Conservation (phyloP, 306 rosid species). For the Argentina anserina region DNA sequence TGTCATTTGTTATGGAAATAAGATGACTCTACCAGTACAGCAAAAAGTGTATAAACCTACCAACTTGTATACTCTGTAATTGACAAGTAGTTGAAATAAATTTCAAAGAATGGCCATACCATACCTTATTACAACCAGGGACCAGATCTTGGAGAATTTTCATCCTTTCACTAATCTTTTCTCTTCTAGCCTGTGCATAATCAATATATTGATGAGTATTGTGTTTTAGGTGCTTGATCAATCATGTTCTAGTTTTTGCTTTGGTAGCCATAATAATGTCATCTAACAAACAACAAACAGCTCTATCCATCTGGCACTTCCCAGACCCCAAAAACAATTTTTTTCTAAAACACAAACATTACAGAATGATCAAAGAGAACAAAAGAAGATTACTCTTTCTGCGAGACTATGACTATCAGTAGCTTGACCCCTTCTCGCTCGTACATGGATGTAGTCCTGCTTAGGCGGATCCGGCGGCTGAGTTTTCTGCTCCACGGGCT, state of each 20-base stretch:
- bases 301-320: not conserved
- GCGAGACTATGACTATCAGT: constrained; percentile 96
- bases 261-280: not conserved
- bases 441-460: constrained; percentile 85
- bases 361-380: not conserved
- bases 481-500: constrained; percentile 48
- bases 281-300: not conserved
- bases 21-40: too few relatives aligned
- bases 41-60: too few relatives aligned
- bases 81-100: not conserved
- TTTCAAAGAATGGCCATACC: constrained; percentile 14
- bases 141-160: constrained; percentile 89
- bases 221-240: not conserved
- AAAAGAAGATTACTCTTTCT: constrained; percentile 64
- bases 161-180: constrained; percentile 95
- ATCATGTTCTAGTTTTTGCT: not conserved
- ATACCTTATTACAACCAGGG: constrained; percentile 95
- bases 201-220: constrained; percentile 14
- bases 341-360: not conserved
- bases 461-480: constrained; percentile 63
- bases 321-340: not conserved
- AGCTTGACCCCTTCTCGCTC: constrained; percentile 97
- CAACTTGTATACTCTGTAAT: not conserved
- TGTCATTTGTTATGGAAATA: not conserved
- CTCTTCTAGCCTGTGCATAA: constrained; percentile 84